Evolutionary conservation across 495 filamentous ascomycete species (phyloP), one percentile per base, ranked within the genome.

Genomic region (Lindgomyces ingoldianus): DNA sequence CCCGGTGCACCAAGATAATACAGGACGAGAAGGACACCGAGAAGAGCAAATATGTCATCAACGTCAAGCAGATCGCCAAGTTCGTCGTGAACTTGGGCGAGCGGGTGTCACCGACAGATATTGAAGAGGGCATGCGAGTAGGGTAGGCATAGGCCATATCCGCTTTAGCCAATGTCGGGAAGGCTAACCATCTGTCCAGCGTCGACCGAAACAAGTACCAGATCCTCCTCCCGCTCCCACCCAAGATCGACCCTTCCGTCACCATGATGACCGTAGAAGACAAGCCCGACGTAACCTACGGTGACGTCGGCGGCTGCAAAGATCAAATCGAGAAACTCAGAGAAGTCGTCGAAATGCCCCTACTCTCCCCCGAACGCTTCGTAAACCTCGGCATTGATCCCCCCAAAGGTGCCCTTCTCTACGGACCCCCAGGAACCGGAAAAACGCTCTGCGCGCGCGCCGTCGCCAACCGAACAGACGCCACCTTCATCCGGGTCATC

Each of bases 201-300:
- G 94, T 98, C 77, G 94, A 98, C 76, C 85, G 94, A 47, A 96
- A 96, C 80, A 98, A 97, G 80, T 98, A 98, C 76, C 94, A 98
- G 79, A 98, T 98, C 69, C 84, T 98, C 62, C 82, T 98, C 21
- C 94, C 94, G 49, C 83, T 98, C n/a, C 94, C 94, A 24, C 94
- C 94, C 11, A 98, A 98, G 82, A 98, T 98, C 83, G 94, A 98
- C 73, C 93, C 94, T 53, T 94, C 89, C 68, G 94, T 98, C 68
- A 98, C 94, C 52, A 98, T 98, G 94, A 98, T 98, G 94, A 97
- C 94, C 16, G 94, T 98, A 56, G 94, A 98, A 80, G 94, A 98
- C 77, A 98, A 98, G 82, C 94, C 94, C 14, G 94, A 98, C 76
- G 94, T 98, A 53, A 98, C 94, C 64, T 98, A 98, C 73, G 93